Base-by-base conservation (phyloP, 495 filamentous ascomycete species). In the Penicilliopsis zonata region DNA sequence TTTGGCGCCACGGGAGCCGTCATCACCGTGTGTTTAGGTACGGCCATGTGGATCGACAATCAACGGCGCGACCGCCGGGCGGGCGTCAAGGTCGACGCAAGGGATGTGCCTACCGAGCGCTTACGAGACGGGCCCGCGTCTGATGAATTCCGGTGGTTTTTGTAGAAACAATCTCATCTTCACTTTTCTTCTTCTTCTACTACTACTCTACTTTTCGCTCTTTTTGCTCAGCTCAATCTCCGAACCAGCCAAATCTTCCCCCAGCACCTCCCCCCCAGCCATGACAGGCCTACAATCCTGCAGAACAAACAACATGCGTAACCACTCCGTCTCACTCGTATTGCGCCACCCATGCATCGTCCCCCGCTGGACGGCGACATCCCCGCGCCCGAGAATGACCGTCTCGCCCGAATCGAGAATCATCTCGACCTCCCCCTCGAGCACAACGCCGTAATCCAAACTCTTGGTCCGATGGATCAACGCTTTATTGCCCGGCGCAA, bases 351-450 rank as follows among this genome's bases (percentile, higher is more conserved):
- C 59, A 43, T 65, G 61, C 44, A 53, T 60, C 13, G 61, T 62
- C 27, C 69, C 68, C 36, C 78, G 67, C 28, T 84, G 69, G 42
- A 82, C 54, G 35, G 81, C 78, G 12, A 80, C 72, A 48, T 86
- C 80, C 14, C 76, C 72, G 26, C 78, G 77, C 42, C 77, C 68
- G 55, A 85, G 33, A 41, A 74, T 42, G 29, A 74, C 73, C 36
- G 71, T 72, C 3, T 65, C 58, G n/a, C 61, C 66, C 0, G 72
- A 68, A 50, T 86, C 79, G 28, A 62, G 69, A 69, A 80, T 74
- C 56, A 86, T 82, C 47, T 86, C 82, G 30, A 88, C 24, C 43
- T 69, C 48, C 0, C 83, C 83, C 46, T 86, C 80, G n/a, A 90
- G 36, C 16, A 90, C 70, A 35, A 86, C 65, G 3, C 80, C 81